A percentile compares a stretch with the other conserved stretches of the same genome.
Evolutionary conservation across 108 stramenopile genomes (phyloP).

Genomic region (Nitzschia putrida): DNA sequence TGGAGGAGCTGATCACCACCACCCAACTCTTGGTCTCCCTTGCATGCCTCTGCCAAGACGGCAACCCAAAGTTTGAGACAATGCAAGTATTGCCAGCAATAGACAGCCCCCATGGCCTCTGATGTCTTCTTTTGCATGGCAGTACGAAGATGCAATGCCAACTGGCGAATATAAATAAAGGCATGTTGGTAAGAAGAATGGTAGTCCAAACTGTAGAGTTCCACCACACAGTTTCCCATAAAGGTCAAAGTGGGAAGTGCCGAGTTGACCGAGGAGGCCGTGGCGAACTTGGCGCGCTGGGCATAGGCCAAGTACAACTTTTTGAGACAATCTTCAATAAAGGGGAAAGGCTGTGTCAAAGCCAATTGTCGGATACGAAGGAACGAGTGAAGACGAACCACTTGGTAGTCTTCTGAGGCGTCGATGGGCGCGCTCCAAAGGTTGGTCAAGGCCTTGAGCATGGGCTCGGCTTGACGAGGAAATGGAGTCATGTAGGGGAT

Average conservation of each 20-base stretch:
- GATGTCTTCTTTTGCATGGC: constrained; percentile 91
- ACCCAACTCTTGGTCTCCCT: constrained; percentile 28
- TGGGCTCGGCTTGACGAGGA: constrained; percentile 67
- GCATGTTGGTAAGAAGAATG: constrained; percentile 96
- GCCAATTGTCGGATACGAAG: constrained; percentile 93
- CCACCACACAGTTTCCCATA: constrained; percentile 95
- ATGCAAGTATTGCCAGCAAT: constrained; percentile 95
- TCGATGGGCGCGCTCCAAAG: constrained; percentile 85
- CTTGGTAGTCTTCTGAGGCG: constrained; percentile 77
- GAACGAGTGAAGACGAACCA: constrained; percentile 87
- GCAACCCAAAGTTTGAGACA: constrained; percentile 94
- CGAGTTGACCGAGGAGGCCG: constrained; percentile 61
- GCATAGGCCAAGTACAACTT: constrained; percentile 92
- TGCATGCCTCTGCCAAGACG: constrained; percentile 78
- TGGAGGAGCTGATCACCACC: constrained; percentile 66
- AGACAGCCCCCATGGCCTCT: constrained; percentile 80
- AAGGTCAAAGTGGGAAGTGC: constrained; percentile 82
- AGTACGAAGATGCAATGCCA: constrained; percentile 91
- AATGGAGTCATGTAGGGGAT: constrained; percentile 86
- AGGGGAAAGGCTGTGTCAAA: constrained; percentile 88
- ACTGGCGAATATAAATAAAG: constrained; percentile 97
- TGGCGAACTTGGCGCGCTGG: constrained; percentile 83
- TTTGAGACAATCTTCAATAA: constrained; percentile 91
- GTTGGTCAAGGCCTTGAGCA: constrained; percentile 70
- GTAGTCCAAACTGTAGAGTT: constrained; percentile 90